Evolutionary conservation across 1,284 basidiomycete genomes (phyloP).

Genomic region (Ceratobasidium sp.): DNA sequence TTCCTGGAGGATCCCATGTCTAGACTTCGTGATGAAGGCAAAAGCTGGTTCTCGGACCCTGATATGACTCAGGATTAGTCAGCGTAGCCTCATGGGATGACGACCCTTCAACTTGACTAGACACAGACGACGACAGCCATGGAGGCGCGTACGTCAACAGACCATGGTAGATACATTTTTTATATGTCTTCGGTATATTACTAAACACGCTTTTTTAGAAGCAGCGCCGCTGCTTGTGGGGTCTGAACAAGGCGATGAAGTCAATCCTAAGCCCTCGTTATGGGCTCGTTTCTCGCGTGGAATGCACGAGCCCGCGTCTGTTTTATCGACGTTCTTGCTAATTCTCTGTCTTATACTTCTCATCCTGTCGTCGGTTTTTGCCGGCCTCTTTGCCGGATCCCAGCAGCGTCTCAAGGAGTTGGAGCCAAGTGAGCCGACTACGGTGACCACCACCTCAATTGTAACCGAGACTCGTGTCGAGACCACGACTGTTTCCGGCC

Average conservation of each 20-base stretch:
- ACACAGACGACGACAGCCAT: conserved; percentile 32
- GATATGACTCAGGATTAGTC: conserved; percentile 18
- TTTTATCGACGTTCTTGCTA: conserved; percentile 84
- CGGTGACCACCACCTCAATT: conserved; percentile 45
- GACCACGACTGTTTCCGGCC: conserved; percentile 48
- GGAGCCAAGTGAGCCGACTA: conserved; percentile 43
- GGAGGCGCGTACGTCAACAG: conserved; percentile 38
- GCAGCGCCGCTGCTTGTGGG: conserved; percentile 38
- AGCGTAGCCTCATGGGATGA: conserved; percentile 16
- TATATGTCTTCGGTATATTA: no score
- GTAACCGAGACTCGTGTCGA: conserved; percentile 39
- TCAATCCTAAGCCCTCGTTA: conserved; percentile 43
- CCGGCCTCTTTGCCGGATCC: conserved; percentile 90
- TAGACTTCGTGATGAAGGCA: background rate
- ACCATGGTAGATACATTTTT: conserved; percentile 22
- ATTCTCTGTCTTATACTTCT: conserved; percentile 77
- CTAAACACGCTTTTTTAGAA: conserved; percentile 8
- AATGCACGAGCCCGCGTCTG: conserved; percentile 73
- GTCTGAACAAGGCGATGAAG: conserved; percentile 32
- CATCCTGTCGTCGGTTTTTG: conserved; percentile 82
- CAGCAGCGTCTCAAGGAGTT: conserved; percentile 72
- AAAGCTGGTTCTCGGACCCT: conserved; percentile 29
- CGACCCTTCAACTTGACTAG: background rate
- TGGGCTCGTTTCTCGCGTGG: conserved; percentile 44
- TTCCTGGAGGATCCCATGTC: conserved; percentile 13